Evolutionary conservation across 371 early-diverging fungal species (phyloP).

Genomic region (Phascolomyces articulosus): DNA sequence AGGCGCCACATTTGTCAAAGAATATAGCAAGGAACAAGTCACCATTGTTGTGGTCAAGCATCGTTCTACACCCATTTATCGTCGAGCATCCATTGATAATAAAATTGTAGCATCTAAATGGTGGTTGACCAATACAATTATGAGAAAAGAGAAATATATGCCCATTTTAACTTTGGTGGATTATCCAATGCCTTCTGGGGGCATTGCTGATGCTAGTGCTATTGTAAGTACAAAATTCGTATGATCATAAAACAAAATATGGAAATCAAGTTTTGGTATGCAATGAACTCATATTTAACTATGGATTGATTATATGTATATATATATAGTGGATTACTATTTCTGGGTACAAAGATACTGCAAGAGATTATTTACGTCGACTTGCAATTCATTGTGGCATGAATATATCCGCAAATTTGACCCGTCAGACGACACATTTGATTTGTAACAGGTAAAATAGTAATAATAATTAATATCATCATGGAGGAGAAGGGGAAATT

Average conservation of each 20-base stretch:
- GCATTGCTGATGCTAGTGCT: slow-evolving; percentile 25
- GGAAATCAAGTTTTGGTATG: slow-evolving; percentile 29
- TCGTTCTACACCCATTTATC: slow-evolving; percentile 55
- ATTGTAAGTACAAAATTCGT: too few relatives aligned
- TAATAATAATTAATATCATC: not conserved
- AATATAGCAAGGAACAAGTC: slow-evolving; percentile 37
- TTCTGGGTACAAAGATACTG: slow-evolving; percentile 68
- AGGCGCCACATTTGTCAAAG: slow-evolving; percentile 51
- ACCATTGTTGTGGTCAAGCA: slow-evolving; percentile 64
- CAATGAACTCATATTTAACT: too few relatives aligned
- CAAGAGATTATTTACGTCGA: slow-evolving; percentile 71
- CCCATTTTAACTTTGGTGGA: slow-evolving; percentile 55
- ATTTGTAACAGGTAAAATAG: slow-evolving; percentile 65
- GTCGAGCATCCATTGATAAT: slow-evolving; percentile 60
- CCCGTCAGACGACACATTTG: slow-evolving; percentile 52
- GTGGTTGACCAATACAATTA: slow-evolving; percentile 59
- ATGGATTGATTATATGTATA: too few relatives aligned
- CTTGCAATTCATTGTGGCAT: slow-evolving; percentile 72
- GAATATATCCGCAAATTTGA: slow-evolving; percentile 58
- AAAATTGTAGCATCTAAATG: slow-evolving; percentile 67
- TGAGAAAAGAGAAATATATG: slow-evolving; percentile 30
- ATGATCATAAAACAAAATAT: too few relatives aligned
- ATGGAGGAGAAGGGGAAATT: not conserved
- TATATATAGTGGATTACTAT: slow-evolving; percentile 65
- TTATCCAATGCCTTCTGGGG: slow-evolving; percentile 57